Evolutionary conservation across 2,329 filamentous ascomycete species (phyloP), one percentile per base, ranked within the genome.

Genomic region (Colletotrichum liriopes): DNA sequence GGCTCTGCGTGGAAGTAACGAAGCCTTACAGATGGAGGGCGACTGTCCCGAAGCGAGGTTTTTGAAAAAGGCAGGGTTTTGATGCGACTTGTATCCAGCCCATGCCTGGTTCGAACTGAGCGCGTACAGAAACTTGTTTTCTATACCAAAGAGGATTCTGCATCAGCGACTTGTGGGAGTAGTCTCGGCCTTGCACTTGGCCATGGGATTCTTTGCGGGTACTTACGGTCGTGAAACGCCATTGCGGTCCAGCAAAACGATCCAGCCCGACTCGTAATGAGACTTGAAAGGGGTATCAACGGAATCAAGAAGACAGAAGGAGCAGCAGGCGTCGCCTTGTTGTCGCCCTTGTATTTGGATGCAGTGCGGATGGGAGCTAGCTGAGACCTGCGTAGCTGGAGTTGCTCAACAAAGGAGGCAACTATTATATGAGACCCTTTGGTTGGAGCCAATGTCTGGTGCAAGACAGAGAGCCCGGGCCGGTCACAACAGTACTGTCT

Each of bases 51-150:
- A 85, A 37, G 92, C 90, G 62, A 94, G 86, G 71, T 87, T 89
- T 58, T 88, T 84, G 84, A 96, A 94, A 84, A 94, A 92, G 20
- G 90, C 85, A 1, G 93, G 93, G 75, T 95, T 90, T 77, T 91
- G 86, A 74, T 90, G 86, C 61, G 87, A 82, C 75, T 91, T 91
- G 76, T 91, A 89, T 71, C 87, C 85, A 47, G 92, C 91, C 92
- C 93, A 95, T 75, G 90, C 86, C 75, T 90, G 88, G 84, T 95
- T 95, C 77, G 88, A 90, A 82, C 88, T 87, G 77, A 95, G 82
- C 73, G 91, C 90, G 78, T 89, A 88, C 76, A 88, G 83, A 78
- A 92, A 91, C 72, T 85, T 83, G 82, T 92, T 90, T 85, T 86
- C 84, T 84, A 78, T 51, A 74, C 45, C 23, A 6, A 43, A 11